Evolutionary conservation across 2,329 filamentous ascomycete genomes (phyloP).

Genomic region (Botrytis fabae): DNA sequence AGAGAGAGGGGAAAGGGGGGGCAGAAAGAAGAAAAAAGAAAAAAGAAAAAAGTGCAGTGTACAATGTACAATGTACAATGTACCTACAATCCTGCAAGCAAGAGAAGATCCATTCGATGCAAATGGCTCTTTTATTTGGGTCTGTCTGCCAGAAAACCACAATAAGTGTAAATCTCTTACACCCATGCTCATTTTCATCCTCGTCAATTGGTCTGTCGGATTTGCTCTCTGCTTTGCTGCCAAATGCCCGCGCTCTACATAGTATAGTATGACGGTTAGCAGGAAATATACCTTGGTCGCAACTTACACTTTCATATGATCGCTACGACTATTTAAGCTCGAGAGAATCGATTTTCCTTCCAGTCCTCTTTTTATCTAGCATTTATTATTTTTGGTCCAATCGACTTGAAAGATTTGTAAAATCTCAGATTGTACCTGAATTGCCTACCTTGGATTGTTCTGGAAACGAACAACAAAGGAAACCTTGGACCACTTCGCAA

Average conservation of each 20-base stretch:
- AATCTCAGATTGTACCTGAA: neutral
- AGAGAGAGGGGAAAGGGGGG: neutral
- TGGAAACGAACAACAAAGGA: conserved; percentile 20
- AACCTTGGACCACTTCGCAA: conserved; percentile 4
- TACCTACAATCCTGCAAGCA: neutral
- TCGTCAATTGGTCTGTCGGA: neutral
- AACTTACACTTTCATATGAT: neutral
- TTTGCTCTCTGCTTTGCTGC: neutral
- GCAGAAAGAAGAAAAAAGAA: neutral
- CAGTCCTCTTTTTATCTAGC: neutral
- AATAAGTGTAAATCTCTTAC: conserved; percentile 4
- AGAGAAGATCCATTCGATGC: neutral
- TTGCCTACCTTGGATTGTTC: conserved; percentile 11
- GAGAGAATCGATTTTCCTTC: neutral
- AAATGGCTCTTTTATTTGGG: too few species aligned
- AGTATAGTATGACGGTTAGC: neutral
- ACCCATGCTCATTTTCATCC: neutral
- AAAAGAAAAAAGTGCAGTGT: neutral
- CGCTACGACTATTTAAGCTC: neutral
- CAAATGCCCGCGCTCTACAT: neutral
- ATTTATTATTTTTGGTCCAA: neutral
- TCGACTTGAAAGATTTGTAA: conserved; percentile 5
- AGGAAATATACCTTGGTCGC: neutral
- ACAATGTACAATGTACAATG: neutral
- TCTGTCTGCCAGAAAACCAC: neutral